Base-by-base conservation (phyloP, 2,329 filamentous ascomycete species). In the Aspergillus ibericus region DNA sequence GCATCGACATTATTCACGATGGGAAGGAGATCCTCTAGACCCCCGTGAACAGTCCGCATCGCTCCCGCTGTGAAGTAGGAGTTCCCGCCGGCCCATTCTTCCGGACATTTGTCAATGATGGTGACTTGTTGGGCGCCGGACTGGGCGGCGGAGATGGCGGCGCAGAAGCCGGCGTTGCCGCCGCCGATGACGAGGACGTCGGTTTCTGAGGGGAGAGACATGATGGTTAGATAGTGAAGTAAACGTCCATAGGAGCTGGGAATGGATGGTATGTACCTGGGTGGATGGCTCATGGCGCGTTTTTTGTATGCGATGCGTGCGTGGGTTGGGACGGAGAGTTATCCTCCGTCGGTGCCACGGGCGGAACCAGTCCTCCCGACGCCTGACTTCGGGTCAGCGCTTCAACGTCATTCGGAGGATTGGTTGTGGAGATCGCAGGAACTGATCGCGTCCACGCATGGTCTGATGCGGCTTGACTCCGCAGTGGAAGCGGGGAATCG, bases 51-150 rank as follows among this genome's bases (percentile, higher is more conserved):
- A 1, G 81, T 85, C 6, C 88, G 82, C 67, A 83, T 87, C 1
- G 85, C 86, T 1, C 85, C 87, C 0, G 87, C 86, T 0, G 86
- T 88, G 74, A 88, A 89, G 66, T 82, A 88, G 0, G 80, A 80
- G 66, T 89, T 89, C 1, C 86, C 86, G 12, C 86, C 87, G 0
- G 81, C 83, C 82, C 85, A 87, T 5, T 78, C 71, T 54, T 80
- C 66, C 0, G 85, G 85, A 42, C 81, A 82, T 70, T 85, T 87
- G 64, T 89, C 86, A 55, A 89, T 78, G 13, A 88, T 69, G 0
- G 86, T 66, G 3, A 88, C 80, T 8, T 35, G 52, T 5, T 46
- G 20, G 6, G 63, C 59, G 36, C 59, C 61, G 7, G 52, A 57
- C 46, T 86, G 72, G 1, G 78, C 77, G 2, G 86, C 85, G 0